Percentiles rank a stretch among this genome's conserved stretches.
These are phyloP conservation scores for Pleurotus ostreatus DNA, from an alignment of 768 basidiomycete genomes.

Conservation along the genomic window DNA sequence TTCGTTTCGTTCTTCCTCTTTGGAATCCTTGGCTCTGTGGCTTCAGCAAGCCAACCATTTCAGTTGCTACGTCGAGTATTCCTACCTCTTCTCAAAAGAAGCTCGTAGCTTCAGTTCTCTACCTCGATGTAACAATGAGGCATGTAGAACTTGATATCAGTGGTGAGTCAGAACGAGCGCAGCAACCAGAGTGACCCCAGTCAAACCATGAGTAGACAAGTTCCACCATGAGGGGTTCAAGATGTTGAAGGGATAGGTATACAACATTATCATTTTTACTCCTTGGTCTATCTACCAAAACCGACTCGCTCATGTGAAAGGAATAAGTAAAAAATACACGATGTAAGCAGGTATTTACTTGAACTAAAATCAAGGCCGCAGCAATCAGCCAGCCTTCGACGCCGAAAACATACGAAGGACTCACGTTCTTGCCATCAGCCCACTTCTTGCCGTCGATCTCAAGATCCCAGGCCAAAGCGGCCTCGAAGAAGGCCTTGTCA, in stretches of 20 bases:
- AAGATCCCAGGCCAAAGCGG: conserved; percentile 90
- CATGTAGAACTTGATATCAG: no score
- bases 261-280: background rate
- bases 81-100: no score
- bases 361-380: background rate
- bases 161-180: no score
- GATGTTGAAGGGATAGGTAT: background rate
- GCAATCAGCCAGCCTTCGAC: background rate
- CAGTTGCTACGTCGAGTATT: no score
- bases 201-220: no score
- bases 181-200: no score
- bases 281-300: background rate
- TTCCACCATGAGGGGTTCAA: no score
- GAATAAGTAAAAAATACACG: background rate
- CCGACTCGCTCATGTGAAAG: background rate
- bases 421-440: conserved; percentile 86
- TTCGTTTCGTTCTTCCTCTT: no score
- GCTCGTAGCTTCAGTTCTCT: no score
- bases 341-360: background rate
- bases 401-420: conserved; percentile 23
- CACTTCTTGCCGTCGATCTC: conserved; percentile 86
- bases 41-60: no score
- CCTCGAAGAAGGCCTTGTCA: conserved; percentile 91
- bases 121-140: no score
- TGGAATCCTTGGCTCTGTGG: background rate